Percentiles rank a stretch among this genome's conserved stretches.
Evolutionary conservation across 306 rosid genomes (phyloP).

Genomic region (Boehmeria nivea): DNA sequence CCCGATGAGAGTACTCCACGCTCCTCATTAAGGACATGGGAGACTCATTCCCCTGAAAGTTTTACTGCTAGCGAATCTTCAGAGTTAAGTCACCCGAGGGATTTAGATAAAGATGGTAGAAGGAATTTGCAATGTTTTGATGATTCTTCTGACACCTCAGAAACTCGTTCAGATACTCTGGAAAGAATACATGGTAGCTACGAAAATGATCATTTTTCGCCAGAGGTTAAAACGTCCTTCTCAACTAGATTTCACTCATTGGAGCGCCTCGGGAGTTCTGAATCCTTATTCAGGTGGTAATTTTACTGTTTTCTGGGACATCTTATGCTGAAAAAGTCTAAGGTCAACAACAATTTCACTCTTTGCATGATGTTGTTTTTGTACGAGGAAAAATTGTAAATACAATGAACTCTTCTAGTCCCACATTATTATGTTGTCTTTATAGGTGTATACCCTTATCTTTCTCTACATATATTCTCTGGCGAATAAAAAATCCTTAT

Average conservation of each 20-base stretch:
- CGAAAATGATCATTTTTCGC: conserved; percentile 48
- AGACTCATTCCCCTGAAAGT: conserved; percentile 65
- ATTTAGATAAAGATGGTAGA: conserved; percentile 46
- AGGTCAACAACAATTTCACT: too few relatives aligned
- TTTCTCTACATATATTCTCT: not conserved
- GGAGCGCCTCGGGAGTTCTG: conserved; percentile 66
- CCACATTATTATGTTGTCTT: too few relatives aligned
- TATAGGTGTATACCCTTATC: too few relatives aligned
- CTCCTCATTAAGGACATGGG: conserved; percentile 46
- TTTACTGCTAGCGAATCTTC: conserved; percentile 55
- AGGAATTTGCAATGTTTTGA: conserved; percentile 40
- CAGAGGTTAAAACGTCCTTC: conserved; percentile 37
- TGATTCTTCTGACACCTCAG: conserved; percentile 43
- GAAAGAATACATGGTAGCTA: conserved; percentile 46
- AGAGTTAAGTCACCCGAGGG: conserved; percentile 50
- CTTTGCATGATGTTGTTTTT: too few relatives aligned
- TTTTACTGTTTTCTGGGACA: not conserved
- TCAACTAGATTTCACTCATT: conserved; percentile 32
- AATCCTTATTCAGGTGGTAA: conserved; percentile 70
- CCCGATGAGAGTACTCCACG: conserved; percentile 48
- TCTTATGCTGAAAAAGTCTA: too few relatives aligned
- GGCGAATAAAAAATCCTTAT: conserved; percentile 39
- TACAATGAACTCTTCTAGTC: not conserved
- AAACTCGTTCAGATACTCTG: conserved; percentile 28
- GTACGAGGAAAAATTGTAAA: not conserved